A percentile compares a stretch with the other conserved stretches of the same genome.
phyloP scores from a whole-genome alignment of 371 early-diverging fungal species.

The Mortierella sp. region DNA sequence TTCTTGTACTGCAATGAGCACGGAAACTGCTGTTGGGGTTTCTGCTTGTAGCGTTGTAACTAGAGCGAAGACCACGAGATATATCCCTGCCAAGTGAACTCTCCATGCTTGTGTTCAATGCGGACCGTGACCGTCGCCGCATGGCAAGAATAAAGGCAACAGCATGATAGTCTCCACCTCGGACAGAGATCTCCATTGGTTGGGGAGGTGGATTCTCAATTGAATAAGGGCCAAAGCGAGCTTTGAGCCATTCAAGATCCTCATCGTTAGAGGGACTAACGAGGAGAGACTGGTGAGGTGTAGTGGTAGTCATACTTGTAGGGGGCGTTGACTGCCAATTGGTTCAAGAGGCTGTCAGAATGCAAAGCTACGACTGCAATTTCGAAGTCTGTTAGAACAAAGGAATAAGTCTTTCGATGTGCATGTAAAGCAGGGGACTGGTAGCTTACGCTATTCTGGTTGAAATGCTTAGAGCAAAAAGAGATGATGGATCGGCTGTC shows the following conservation, averaged over 20 bases:
- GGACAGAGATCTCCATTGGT: constrained; percentile 47
- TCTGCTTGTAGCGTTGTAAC: background rate
- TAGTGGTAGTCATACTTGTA: background rate
- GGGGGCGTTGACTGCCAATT: background rate
- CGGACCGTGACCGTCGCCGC: constrained; percentile 33
- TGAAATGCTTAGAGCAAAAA: too few species aligned
- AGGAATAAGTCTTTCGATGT: background rate
- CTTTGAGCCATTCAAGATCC: constrained; percentile 50
- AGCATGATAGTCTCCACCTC: constrained; percentile 46
- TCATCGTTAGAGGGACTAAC: constrained; percentile 11
- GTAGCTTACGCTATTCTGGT: too few species aligned
- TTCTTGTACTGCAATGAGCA: too few species aligned
- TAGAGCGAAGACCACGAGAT: background rate
- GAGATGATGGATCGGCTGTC: too few species aligned
- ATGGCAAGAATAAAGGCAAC: constrained; percentile 51
- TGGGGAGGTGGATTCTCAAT: constrained; percentile 43
- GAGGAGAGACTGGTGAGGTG: constrained; percentile 9
- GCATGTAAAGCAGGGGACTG: too few species aligned
- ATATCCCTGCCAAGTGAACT: too few species aligned
- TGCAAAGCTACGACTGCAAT: background rate
- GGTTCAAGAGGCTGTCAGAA: too few species aligned
- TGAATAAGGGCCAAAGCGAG: constrained; percentile 46
- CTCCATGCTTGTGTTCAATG: too few species aligned
- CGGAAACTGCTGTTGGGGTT: background rate
- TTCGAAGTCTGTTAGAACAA: background rate